These are phyloP conservation scores for Biscogniauxia marginata DNA, from an alignment of 2,329 filamentous ascomycete species.

Conservation along the genomic window DNA sequence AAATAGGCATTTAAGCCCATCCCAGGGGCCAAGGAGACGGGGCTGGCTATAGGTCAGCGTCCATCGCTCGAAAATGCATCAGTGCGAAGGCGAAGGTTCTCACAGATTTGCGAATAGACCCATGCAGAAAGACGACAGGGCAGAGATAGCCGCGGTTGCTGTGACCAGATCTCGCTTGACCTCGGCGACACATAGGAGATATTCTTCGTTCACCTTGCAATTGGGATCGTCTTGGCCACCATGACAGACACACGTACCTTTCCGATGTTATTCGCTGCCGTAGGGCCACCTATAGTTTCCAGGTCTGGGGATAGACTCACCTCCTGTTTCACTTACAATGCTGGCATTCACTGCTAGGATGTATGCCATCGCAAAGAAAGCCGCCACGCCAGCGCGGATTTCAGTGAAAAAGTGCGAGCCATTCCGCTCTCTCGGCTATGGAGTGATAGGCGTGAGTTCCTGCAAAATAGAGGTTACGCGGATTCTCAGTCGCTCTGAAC, in stretches of 20 bases:
- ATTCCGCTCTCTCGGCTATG: constrained; percentile 66
- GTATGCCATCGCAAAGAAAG: constrained; percentile 67
- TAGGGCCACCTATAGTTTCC: constrained; percentile 57
- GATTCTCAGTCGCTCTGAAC: constrained; percentile 35
- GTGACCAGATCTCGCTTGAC: constrained; percentile 79
- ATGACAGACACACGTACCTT: constrained; percentile 72
- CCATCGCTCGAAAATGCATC: constrained; percentile 2
- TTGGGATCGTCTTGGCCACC: constrained; percentile 47
- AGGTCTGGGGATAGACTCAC: constrained; percentile 11
- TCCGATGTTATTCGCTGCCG: constrained; percentile 60
- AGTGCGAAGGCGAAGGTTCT: constrained; percentile 24
- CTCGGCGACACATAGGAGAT: constrained; percentile 60
- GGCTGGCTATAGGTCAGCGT: constrained; percentile 33
- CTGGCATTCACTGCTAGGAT: constrained; percentile 33
- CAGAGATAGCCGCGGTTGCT: constrained; percentile 79
- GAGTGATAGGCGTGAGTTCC: constrained; percentile 11
- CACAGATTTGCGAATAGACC: constrained; percentile 76
- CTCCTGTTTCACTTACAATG: constrained; percentile 31
- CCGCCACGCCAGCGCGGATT: constrained; percentile 77
- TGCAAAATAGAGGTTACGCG: not conserved
- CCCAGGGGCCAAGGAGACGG: constrained; percentile 69
- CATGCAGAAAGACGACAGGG: constrained; percentile 79
- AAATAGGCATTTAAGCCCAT: constrained; percentile 90
- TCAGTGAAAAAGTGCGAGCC: constrained; percentile 80
- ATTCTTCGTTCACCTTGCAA: constrained; percentile 56